Base-by-base conservation (phyloP, 176 grass and related monocot species). In the Bromus sterilis region DNA sequence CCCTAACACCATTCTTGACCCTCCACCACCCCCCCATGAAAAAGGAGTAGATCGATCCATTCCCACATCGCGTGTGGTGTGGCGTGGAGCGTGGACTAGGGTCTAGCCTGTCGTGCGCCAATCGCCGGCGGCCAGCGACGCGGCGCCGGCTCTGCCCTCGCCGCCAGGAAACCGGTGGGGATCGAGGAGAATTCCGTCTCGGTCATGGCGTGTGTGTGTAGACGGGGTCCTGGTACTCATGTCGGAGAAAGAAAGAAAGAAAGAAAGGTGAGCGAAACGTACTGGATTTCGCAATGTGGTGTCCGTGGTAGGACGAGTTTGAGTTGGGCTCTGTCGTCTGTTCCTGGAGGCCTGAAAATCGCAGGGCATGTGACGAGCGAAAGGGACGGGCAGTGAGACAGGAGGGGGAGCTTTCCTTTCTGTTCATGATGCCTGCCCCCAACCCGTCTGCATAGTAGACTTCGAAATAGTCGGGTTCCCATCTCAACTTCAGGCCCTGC, bases 1-100 rank as follows among this genome's bases (percentile, higher is more conserved):
- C 83, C 6, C 79, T 92, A 83, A 88, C 41, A 76, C 63, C 66
- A 80, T 33, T 71, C 58, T 86, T 82, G 83, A 82, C 90, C 79
- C 24, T 40, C 8, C 6, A 9, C 4, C 21, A 9, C 7, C 0
- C 25, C 21, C n/a, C n/a, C n/a, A n/a, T n/a, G 12, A 25, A 35
- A 28, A 63, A 64, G 53, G 11, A 20, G n/a, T 8, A 53, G 46
- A 71, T 2, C 5, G 76, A 69, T 80, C 40, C 85, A 77, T 72
- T 89, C 78, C 78, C 21, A 18, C 21, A 18, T 41, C 64, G 61
- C 36, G 13, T 76, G 29, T 4, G 6, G 28, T 39, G 61, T 48
- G 60, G 28, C 8, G 36, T 31, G 32, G 46, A 21, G 55, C 77
- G 48, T 48, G n/a, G n/a, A n/a, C n/a, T n/a, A n/a, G n/a, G n/a